These are phyloP conservation scores for Ambrosiella cleistominuta DNA, from an alignment of 2,329 filamentous ascomycete species.

Conservation along the genomic window DNA sequence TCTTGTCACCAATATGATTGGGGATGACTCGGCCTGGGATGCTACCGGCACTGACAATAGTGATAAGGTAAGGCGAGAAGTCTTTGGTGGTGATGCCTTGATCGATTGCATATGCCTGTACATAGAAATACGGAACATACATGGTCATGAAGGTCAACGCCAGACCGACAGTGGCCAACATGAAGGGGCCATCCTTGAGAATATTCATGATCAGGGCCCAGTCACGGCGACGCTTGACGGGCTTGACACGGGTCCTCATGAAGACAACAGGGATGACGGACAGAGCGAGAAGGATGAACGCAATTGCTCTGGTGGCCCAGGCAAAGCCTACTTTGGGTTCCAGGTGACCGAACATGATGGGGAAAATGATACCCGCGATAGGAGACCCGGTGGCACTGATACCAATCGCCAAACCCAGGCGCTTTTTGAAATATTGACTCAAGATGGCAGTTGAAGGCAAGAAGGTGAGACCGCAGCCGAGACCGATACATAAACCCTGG, in stretches of 20 bases:
- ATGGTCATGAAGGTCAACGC: constrained; percentile 28
- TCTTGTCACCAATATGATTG: constrained; percentile 26
- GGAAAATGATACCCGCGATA: constrained; percentile 24
- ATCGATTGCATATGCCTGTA: constrained; percentile 25
- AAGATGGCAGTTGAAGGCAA: constrained; percentile 23
- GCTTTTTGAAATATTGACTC: constrained; percentile 23
- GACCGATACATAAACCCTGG: constrained; percentile 23
- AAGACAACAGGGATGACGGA: constrained; percentile 22
- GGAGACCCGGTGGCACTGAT: constrained; percentile 21
- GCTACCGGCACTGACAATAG: constrained; percentile 28
- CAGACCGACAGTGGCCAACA: constrained; percentile 21
- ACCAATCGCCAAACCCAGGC: constrained; percentile 20
- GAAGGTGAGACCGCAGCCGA: constrained; percentile 22
- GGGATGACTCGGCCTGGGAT: constrained; percentile 29
- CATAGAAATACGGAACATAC: constrained; percentile 33
- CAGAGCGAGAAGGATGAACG: constrained; percentile 25
- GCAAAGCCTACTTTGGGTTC: constrained; percentile 35
- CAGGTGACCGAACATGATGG: constrained; percentile 24
- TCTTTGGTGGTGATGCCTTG: constrained; percentile 21
- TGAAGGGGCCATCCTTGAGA: constrained; percentile 22
- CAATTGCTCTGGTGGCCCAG: constrained; percentile 31
- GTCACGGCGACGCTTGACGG: constrained; percentile 13
- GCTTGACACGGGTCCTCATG: constrained; percentile 23
- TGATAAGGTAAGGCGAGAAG: constrained; percentile 26
- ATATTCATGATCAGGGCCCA: constrained; percentile 14